Percentiles rank a stretch among this genome's conserved stretches.
phyloP scores from a whole-genome alignment of 805 yeast genomes.

The Sugiyamaella marilandica region DNA sequence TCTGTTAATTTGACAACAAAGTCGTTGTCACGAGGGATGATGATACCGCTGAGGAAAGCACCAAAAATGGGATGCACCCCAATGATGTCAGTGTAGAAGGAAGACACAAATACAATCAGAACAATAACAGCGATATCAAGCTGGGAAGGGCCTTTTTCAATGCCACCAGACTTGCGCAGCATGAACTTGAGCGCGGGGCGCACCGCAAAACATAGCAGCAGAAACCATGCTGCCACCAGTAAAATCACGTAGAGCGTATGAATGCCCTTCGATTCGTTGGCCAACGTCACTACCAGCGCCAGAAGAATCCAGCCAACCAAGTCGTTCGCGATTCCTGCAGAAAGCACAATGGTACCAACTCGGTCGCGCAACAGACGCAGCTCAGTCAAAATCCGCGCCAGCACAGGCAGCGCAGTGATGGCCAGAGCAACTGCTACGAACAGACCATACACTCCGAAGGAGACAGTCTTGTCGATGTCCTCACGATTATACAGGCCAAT shows the following conservation, averaged over 20 bases:
- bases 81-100: constrained; percentile 76
- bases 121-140: constrained; percentile 59
- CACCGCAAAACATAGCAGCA: constrained; percentile 55
- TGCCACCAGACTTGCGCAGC: constrained; percentile 49
- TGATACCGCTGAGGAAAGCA: constrained; percentile 71
- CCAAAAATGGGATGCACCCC: constrained; percentile 88
- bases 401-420: constrained; percentile 81
- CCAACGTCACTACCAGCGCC: constrained; percentile 71
- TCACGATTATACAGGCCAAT: constrained; percentile 54
- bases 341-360: constrained; percentile 58
- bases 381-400: constrained; percentile 74
- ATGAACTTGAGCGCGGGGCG: constrained; percentile 44
- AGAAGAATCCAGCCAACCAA: constrained; percentile 76
- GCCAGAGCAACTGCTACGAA: constrained; percentile 81
- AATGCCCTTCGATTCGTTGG: constrained; percentile 63
- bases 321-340: constrained; percentile 80
- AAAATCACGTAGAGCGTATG: constrained; percentile 65
- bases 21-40: constrained; percentile 72
- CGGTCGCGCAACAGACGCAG: constrained; percentile 63
- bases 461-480: constrained; percentile 34
- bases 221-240: constrained; percentile 64
- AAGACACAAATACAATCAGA: constrained; percentile 54
- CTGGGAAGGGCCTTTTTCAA: constrained; percentile 53
- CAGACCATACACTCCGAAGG: constrained; percentile 71
- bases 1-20: constrained; percentile 66